Conservation (phyloP, 192 early-diverging fungal species). For the Coemansia sp. region DNA sequence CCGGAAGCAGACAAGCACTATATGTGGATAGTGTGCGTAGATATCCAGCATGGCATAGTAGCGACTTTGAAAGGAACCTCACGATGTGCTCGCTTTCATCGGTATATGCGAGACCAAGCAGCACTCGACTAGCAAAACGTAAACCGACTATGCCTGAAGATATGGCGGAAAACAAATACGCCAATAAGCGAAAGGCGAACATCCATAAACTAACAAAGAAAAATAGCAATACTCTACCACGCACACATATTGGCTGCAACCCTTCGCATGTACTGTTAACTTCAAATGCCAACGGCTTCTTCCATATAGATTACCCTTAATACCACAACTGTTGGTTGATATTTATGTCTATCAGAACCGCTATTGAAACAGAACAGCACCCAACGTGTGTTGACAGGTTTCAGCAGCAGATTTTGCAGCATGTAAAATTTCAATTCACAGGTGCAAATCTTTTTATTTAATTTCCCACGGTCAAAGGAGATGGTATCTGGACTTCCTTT, state of each 20-base stretch:
- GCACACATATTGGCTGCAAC: too few relatives aligned
- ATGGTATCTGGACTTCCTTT: neutral
- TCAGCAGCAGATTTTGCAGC: too few relatives aligned
- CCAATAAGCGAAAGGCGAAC: neutral
- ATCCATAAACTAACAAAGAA: neutral
- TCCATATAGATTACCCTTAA: conserved; percentile 34
- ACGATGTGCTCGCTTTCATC: neutral
- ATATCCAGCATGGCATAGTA: too few relatives aligned
- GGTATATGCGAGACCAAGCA: neutral
- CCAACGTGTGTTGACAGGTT: too few relatives aligned
- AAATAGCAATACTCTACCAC: neutral
- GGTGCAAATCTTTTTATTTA: too few relatives aligned
- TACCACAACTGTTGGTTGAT: too few relatives aligned
- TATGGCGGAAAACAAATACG: neutral
- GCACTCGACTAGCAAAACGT: too few relatives aligned
- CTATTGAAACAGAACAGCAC: too few relatives aligned
- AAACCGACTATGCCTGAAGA: too few relatives aligned
- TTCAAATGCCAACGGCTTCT: conserved; percentile 37
- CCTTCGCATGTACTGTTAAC: conserved; percentile 12
- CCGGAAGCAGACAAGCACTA: neutral
- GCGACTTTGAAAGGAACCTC: neutral
- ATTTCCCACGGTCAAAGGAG: neutral
- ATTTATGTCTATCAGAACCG: too few relatives aligned
- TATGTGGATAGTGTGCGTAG: neutral
- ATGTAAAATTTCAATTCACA: too few relatives aligned